These are phyloP conservation scores for Tolypocladium pustulatum DNA, from an alignment of 2,329 filamentous ascomycete genomes.

Conservation along the genomic window DNA sequence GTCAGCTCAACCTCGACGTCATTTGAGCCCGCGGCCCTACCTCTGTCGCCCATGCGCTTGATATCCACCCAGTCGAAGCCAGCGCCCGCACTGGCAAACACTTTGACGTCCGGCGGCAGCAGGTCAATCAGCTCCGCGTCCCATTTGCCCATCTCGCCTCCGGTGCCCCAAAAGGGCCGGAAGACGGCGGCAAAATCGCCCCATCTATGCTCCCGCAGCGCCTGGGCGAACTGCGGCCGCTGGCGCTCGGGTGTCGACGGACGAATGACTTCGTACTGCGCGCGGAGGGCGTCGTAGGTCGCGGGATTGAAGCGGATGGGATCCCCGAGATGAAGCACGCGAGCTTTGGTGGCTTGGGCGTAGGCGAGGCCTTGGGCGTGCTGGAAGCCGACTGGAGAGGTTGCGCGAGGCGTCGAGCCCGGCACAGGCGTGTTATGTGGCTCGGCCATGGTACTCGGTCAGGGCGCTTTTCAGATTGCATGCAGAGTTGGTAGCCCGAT, in stretches of 20 bases:
- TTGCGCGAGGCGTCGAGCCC: slow-evolving; percentile 31
- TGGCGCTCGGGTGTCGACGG: slow-evolving; percentile 39
- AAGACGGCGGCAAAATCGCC: slow-evolving; percentile 45
- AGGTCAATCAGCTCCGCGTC: slow-evolving; percentile 46
- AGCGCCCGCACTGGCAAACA: slow-evolving; percentile 56
- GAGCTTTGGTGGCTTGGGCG: slow-evolving; percentile 22
- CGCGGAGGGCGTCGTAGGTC: slow-evolving; percentile 32
- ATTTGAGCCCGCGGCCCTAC: slow-evolving; percentile 22
- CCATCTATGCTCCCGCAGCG: slow-evolving; percentile 40
- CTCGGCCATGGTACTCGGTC: slow-evolving; percentile 27
- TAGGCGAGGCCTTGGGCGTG: slow-evolving; percentile 10
- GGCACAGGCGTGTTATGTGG: slow-evolving; percentile 36
- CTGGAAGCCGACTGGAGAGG: slow-evolving; percentile 23
- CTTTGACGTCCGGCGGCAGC: slow-evolving; percentile 43
- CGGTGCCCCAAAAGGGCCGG: slow-evolving; percentile 52
- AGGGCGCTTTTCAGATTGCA: not conserved
- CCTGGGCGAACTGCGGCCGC: slow-evolving; percentile 36
- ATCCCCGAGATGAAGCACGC: slow-evolving; percentile 70
- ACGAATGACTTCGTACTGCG: slow-evolving; percentile 38
- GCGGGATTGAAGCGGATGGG: slow-evolving; percentile 37
- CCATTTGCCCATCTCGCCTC: slow-evolving; percentile 57
- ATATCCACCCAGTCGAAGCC: slow-evolving; percentile 59
- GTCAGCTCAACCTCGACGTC: not conserved
- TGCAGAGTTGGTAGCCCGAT: not conserved
- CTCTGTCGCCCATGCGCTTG: slow-evolving; percentile 47